Evolutionary conservation across 164 flowering plant genomes (phyloP).

Genomic region (Chimonanthus salicifolius): DNA sequence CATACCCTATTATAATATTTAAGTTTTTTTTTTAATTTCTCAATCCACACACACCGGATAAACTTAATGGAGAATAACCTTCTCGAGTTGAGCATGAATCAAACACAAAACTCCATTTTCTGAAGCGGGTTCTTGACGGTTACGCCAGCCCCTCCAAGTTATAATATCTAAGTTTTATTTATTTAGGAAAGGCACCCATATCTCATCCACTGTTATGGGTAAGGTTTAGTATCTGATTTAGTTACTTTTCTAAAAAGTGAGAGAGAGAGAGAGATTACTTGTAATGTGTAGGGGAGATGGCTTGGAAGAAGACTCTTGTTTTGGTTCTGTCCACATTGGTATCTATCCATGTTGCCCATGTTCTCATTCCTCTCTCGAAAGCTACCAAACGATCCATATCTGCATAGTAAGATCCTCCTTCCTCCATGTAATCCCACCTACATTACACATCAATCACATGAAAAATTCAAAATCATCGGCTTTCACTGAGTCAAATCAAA

Average conservation of each 20-base stretch:
- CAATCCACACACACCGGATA: too few species aligned
- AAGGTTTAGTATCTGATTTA: background rate
- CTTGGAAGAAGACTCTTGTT: constrained; percentile 67
- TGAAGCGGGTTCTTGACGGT: too few species aligned
- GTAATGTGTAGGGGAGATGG: constrained; percentile 86
- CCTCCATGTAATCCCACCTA: constrained; percentile 86
- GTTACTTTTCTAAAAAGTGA: background rate
- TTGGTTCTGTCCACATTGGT: constrained; percentile 41
- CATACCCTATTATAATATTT: too few species aligned
- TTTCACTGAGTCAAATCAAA: background rate
- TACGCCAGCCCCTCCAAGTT: too few species aligned
- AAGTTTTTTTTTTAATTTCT: too few species aligned
- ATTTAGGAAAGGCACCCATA: too few species aligned
- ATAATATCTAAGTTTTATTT: too few species aligned
- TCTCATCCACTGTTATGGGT: background rate
- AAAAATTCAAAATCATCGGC: background rate
- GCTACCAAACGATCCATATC: constrained; percentile 81
- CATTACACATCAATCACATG: background rate
- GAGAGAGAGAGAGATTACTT: constrained; percentile 35
- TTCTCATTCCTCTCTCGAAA: constrained; percentile 55
- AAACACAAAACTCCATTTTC: too few species aligned
- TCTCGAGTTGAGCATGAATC: too few species aligned
- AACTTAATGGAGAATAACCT: too few species aligned
- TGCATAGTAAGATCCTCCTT: constrained; percentile 46
- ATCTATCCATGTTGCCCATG: constrained; percentile 90